These are phyloP conservation scores for Aeschynomene evenia DNA, from an alignment of 306 rosid genomes.

Conservation along the genomic window DNA sequence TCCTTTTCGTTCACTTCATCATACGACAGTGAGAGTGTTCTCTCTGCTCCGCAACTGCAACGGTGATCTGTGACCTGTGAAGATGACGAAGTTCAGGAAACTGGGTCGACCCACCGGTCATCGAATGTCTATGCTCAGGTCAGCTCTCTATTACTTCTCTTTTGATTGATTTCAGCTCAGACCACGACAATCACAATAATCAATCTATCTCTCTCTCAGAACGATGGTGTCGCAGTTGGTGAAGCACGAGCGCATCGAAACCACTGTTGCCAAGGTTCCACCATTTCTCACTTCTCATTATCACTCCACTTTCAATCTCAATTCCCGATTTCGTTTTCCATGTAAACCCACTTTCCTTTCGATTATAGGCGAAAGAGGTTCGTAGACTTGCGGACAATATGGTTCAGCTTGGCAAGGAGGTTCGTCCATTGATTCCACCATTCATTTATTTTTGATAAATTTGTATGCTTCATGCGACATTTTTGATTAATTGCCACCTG, in stretches of 20 bases:
- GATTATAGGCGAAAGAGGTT: slow-evolving; percentile 93
- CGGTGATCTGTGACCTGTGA: background rate
- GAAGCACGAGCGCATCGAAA: slow-evolving; percentile 95
- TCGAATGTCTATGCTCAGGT: slow-evolving; percentile 93
- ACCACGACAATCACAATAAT: background rate
- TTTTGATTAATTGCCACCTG: background rate
- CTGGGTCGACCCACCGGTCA: slow-evolving; percentile 69
- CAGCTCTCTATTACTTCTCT: background rate
- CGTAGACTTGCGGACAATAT: slow-evolving; percentile 88
- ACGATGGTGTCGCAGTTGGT: slow-evolving; percentile 97
- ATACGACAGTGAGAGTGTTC: too few species aligned
- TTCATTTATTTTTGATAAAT: background rate
- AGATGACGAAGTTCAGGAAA: slow-evolving; percentile 91
- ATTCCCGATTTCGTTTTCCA: too few species aligned
- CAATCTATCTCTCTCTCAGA: slow-evolving; percentile 33
- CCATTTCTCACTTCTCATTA: background rate
- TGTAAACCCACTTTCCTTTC: too few species aligned
- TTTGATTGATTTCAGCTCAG: too few species aligned
- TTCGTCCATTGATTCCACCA: background rate
- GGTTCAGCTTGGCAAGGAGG: slow-evolving; percentile 97
- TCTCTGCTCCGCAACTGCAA: background rate
- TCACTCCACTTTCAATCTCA: background rate
- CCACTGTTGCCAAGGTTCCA: slow-evolving; percentile 80
- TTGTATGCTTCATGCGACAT: too few species aligned
- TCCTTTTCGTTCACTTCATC: too few species aligned